A percentile compares a stretch with the other conserved stretches of the same genome.
Evolutionary conservation across 176 grass and related monocot genomes (phyloP).

Genomic region (Poa annua): DNA sequence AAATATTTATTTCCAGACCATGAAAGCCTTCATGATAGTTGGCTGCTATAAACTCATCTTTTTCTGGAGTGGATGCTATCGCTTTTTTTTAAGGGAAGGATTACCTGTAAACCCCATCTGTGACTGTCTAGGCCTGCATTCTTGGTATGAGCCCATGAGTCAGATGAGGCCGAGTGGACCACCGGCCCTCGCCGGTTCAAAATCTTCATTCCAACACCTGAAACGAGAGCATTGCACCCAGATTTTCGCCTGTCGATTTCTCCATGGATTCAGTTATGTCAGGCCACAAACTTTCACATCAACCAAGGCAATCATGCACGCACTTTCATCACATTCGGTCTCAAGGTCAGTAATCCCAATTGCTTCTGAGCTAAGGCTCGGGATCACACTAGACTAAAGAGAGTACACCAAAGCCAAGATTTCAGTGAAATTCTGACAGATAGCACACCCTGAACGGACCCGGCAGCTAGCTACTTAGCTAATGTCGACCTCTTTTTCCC

Average conservation of each 20-base stretch:
- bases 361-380: constrained; percentile 57
- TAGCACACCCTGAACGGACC: too few relatives aligned
- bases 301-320: constrained; percentile 28
- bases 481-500: background rate
- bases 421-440: too few relatives aligned
- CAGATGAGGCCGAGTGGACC: background rate
- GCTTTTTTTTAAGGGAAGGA: too few relatives aligned
- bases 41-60: too few relatives aligned
- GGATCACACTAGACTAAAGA: background rate
- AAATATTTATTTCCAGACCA: too few relatives aligned
- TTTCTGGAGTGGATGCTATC: too few relatives aligned
- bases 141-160: background rate
- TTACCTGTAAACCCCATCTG: too few relatives aligned
- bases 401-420: background rate
- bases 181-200: background rate
- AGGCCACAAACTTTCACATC: constrained; percentile 29
- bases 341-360: constrained; percentile 14
- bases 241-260: background rate
- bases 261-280: background rate
- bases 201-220: background rate
- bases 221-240: background rate
- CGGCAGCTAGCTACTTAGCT: too few relatives aligned
- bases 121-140: background rate
- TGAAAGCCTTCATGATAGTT: too few relatives aligned
- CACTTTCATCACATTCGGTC: background rate